phyloP scores from a whole-genome alignment of 108 stramenopile genomes.

The Nannochloropsis oceanica region DNA sequence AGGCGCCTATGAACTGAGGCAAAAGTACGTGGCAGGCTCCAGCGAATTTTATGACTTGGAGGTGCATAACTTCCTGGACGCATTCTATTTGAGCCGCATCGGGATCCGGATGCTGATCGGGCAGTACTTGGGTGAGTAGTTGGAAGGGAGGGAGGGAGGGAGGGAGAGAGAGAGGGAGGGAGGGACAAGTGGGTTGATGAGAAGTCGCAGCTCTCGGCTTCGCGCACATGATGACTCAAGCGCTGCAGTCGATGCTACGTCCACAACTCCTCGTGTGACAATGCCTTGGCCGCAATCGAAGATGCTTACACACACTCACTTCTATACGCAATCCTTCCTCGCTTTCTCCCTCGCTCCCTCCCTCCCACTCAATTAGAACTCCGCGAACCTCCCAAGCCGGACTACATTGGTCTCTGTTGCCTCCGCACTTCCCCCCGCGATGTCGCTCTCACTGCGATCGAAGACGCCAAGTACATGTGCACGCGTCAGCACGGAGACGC shows the following conservation, averaged over 20 bases:
- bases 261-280: too few species aligned
- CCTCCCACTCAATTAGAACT: constrained; percentile 11
- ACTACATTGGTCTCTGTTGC: constrained; percentile 64
- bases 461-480: constrained; percentile 94
- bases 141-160: too few species aligned
- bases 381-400: constrained; percentile 57
- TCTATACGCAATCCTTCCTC: not conserved
- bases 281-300: too few species aligned
- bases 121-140: constrained; percentile 29
- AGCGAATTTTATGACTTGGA: constrained; percentile 14
- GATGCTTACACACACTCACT: too few species aligned
- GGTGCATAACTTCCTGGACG: constrained; percentile 82
- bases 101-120: constrained; percentile 97
- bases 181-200: not conserved
- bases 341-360: not conserved
- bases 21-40: constrained; percentile 19
- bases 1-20: constrained; percentile 81
- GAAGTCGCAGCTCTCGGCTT: not conserved
- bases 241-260: too few species aligned
- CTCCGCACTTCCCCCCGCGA: constrained; percentile 67
- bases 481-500: constrained; percentile 91
- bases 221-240: constrained; percentile 58
- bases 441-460: constrained; percentile 81
- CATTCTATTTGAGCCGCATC: constrained; percentile 89
- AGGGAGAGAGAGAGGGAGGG: too few species aligned